These are phyloP conservation scores for Citrullus amarus DNA, from an alignment of 306 rosid genomes.

Conservation along the genomic window DNA sequence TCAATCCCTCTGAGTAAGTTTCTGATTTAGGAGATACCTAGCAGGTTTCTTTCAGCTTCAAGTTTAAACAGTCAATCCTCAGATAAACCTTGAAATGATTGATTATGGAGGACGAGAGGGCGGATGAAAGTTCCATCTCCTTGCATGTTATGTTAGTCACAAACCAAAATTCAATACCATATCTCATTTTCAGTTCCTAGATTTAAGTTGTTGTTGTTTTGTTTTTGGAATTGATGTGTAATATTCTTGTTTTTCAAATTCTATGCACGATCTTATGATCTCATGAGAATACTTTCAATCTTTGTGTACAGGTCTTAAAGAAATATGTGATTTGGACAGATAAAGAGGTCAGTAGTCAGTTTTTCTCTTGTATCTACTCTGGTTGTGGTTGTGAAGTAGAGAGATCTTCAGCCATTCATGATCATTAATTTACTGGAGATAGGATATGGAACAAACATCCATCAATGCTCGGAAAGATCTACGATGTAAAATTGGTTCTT, in stretches of 20 bases:
- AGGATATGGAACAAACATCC: slow-evolving; percentile 47
- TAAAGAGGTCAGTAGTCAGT: neutral
- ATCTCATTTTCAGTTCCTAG: neutral
- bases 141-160: neutral
- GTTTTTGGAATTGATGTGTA: neutral
- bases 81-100: neutral
- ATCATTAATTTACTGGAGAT: slow-evolving; percentile 19
- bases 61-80: neutral
- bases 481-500: slow-evolving; percentile 24
- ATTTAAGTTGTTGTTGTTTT: neutral
- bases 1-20: neutral
- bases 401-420: slow-evolving; percentile 14
- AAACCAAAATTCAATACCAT: neutral
- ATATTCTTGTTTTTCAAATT: neutral
- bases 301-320: neutral
- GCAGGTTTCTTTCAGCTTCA: neutral
- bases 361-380: neutral
- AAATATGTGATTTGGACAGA: slow-evolving; percentile 6
- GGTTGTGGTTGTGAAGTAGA: slow-evolving; percentile 21
- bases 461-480: slow-evolving; percentile 26
- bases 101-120: neutral
- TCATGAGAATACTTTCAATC: neutral
- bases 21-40: neutral
- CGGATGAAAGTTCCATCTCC: neutral
- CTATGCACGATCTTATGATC: neutral